Conservation (phyloP, 164 flowering plant genomes). For the Houttuynia cordata region DNA sequence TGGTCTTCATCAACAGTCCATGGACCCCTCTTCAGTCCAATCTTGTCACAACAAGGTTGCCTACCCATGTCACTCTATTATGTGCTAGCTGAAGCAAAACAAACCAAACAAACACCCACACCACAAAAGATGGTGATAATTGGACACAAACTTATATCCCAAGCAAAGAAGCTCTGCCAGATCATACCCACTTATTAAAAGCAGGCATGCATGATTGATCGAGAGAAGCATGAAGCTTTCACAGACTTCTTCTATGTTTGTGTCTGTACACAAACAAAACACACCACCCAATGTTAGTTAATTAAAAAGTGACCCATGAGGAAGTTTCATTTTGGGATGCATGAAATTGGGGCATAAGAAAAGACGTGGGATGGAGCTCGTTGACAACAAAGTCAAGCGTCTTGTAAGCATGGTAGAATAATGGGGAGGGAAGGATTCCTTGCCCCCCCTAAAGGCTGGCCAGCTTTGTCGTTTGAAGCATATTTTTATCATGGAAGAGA, state of each 20-base stretch:
- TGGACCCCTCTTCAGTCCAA: constrained; percentile 70
- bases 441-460: constrained; percentile 34
- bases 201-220: constrained; percentile 30
- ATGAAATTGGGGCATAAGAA: constrained; percentile 4
- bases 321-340: constrained; percentile 3
- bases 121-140: background rate
- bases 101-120: background rate
- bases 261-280: background rate
- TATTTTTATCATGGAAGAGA: constrained; percentile 9
- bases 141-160: constrained; percentile 12
- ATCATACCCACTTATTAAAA: constrained; percentile 21
- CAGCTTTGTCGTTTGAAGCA: constrained; percentile 33
- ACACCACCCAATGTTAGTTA: constrained; percentile 3
- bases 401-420: constrained; percentile 9
- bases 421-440: constrained; percentile 19
- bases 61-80: constrained; percentile 39
- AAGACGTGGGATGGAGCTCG: constrained; percentile 24
- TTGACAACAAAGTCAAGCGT: constrained; percentile 22
- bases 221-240: constrained; percentile 9
- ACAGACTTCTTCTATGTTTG: background rate
- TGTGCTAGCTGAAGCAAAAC: background rate
- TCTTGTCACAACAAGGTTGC: constrained; percentile 69
- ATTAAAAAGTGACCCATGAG: constrained; percentile 6
- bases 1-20: constrained; percentile 83
- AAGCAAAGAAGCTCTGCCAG: constrained; percentile 53